Conservation (phyloP, 176 grass and related monocot species). For the Puccinellia tenuiflora region DNA sequence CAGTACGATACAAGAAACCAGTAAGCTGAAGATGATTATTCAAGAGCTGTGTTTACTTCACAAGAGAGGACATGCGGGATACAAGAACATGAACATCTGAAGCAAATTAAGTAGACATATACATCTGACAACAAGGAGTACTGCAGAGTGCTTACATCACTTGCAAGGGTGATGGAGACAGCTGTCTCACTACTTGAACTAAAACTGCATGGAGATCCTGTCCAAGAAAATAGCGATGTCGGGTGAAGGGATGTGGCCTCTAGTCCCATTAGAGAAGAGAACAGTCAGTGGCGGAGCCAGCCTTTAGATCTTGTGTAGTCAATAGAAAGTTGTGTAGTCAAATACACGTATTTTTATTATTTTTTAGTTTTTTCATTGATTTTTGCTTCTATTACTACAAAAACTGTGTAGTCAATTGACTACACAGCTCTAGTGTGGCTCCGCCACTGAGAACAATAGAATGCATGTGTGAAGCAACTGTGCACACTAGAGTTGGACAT, state of each 20-base stretch:
- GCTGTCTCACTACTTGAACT: constrained; percentile 24
- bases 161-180: constrained; percentile 18
- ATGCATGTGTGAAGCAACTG: not conserved
- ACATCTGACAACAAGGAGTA: not conserved
- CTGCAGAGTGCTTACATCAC: not conserved
- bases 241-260: constrained; percentile 26
- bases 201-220: not conserved
- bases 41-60: not conserved
- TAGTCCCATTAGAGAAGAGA: not conserved
- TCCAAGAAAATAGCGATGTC: not conserved
- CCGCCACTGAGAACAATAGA: not conserved
- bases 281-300: no score
- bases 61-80: not conserved
- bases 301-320: no score
- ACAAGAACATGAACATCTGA: not conserved
- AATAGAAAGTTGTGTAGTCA: no score
- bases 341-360: no score
- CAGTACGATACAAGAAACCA: not conserved
- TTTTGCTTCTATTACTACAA: no score
- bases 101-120: not conserved
- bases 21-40: not conserved
- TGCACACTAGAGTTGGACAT: not conserved
- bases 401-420: no score
- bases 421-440: no score
- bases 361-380: no score